Base-by-base conservation (phyloP, 805 yeast species). In the Pichia eremophila region DNA sequence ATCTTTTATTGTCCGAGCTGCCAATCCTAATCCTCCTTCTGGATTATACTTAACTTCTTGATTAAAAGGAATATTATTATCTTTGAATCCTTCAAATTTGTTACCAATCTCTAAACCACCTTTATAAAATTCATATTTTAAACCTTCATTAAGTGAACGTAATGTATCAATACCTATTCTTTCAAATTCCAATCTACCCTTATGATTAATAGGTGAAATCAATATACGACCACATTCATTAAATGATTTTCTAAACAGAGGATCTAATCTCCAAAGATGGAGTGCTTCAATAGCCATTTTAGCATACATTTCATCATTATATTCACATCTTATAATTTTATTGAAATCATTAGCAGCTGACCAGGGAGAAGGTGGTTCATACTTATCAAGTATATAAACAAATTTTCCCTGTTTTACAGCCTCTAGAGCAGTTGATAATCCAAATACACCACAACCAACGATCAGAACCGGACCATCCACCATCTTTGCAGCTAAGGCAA, bases 261-360 rank as follows among this genome's bases (percentile, higher is more conserved):
- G 62, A 46, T 68, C 61, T 1, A 42, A 44, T 44, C 64, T 59
- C 74, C 76, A 72, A 46, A 54, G 43, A 5, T 57, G 37, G 41
- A 70, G 51, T 4, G 78, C 77, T 53, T 75, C 78, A 5, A 72
- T 60, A 1, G 76, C 61, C 44, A 75, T 44, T 39, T 60, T 59
- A 0, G 75, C 61, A 48, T 74, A 73, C 18, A 64, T 55, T 19
- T 57, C 44, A 47, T 73, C 74, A 7, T 64, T 55, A 47, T 75
- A 75, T 51, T 74, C 79, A 4, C 72, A 62, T 46, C 79, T 60
- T 18, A 75, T 67, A 41, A 75, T 74, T 53, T 75, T 73, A 51
- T 75, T 74, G 43, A 63, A 62, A 51, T 75, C 80, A 42, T 63
- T 65, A 9, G 75, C 71, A 27, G 78, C 77, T 4, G 76, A 67